Conservation (phyloP, 208 protist species). For the Acanthamoeba quina region DNA sequence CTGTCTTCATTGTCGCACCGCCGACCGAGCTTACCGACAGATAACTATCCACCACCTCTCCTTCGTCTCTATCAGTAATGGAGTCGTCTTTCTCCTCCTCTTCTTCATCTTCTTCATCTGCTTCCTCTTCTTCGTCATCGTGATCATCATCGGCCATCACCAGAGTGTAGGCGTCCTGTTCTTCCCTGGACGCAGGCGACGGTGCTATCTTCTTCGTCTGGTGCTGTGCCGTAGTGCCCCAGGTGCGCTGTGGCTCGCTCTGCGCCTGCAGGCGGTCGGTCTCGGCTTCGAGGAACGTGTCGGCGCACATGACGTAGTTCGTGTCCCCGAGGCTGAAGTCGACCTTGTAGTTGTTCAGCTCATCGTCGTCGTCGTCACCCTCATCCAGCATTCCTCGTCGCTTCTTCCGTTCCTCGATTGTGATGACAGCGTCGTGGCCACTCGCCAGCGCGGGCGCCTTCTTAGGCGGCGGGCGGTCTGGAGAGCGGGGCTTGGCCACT, state of each 20-base stretch:
- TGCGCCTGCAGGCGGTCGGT: neutral
- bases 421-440: neutral
- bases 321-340: neutral
- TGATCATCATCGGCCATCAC: neutral
- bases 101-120: neutral
- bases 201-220: no score
- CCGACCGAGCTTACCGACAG: neutral
- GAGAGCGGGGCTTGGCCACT: neutral
- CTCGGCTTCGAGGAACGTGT: neutral
- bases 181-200: neutral
- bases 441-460: neutral
- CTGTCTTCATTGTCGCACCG: neutral
- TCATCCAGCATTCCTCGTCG: neutral
- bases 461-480: neutral
- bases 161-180: neutral
- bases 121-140: neutral
- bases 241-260: neutral
- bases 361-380: neutral
- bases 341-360: constrained; percentile 22
- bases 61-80: neutral
- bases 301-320: constrained; percentile 29
- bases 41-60: neutral
- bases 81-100: neutral
- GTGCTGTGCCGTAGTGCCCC: no score
- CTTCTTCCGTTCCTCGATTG: constrained; percentile 23